Evolutionary conservation across 352 stramenopile genomes (phyloP), one percentile per base, ranked within the genome.

Genomic region (Phytophthora litchii): DNA sequence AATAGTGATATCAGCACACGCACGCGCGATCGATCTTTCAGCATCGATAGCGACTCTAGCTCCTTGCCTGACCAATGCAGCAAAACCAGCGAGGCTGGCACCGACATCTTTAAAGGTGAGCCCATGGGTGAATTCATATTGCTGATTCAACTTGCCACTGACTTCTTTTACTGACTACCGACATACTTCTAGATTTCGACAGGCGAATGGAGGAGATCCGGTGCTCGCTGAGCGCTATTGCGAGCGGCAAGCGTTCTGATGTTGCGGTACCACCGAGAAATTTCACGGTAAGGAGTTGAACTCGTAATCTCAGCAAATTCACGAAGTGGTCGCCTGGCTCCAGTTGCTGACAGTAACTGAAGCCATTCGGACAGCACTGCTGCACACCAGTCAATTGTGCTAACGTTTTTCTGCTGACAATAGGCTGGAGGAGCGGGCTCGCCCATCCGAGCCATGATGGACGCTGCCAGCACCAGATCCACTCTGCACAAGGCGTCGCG

Each of bases 151-250:
- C 52, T 49, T 60, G 19, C 1, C 16, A 20, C 41, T 42, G 7
- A 45, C 34, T 47, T 40, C 45, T 58, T 46, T 52, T 35, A 17
- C 43, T 56, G 27, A 53, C 38, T 57, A 17, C 19, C 16, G 19
- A 53, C 14, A 12, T 43, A 43, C 14, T 61, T 55, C 13, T 56
- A 89, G 81, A 89, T 52, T 88, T 89, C 36, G 81, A 91, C 51
- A 71, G 71, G 43, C 76, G 81, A 4, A 91, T 91, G 81, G 78
- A 89, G 51, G 72, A 91, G 54, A 88, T 89, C 25, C 81, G 81
- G 1, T 67, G 67, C 38, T 91, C 81, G 4, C 56, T 91, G 16
- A 85, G 78, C 17, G 64, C 74, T 25, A 85, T 91, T 14, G 74
- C 78, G 3, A 65, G 55, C 21, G 68, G 71, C 9, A 61, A 60